These are phyloP conservation scores for Neurospora intermedia DNA, from an alignment of 495 filamentous ascomycete species.

Conservation along the genomic window DNA sequence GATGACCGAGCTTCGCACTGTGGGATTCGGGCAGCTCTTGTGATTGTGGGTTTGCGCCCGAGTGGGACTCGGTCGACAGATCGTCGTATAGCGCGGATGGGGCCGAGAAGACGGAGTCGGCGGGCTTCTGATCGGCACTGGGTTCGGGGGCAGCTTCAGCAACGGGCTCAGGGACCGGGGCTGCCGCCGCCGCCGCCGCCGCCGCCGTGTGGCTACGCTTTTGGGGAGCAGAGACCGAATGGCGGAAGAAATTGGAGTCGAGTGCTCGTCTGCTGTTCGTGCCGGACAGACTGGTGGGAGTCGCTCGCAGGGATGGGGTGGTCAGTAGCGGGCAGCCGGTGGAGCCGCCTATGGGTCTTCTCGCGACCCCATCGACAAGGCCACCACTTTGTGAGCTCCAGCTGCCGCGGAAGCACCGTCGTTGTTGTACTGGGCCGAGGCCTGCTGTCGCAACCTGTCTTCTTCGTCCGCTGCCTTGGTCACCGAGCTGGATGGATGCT, in stretches of 20 bases:
- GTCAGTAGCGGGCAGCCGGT: slow-evolving; percentile 5
- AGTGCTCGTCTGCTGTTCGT: neutral
- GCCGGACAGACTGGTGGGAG: neutral
- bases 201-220: slow-evolving; percentile 11
- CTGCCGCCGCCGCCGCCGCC: slow-evolving; percentile 1
- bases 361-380: neutral
- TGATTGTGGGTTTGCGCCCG: neutral
- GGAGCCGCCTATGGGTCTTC: neutral
- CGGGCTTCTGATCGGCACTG: neutral
- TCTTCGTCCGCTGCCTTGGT: neutral
- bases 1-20: neutral
- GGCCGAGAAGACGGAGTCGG: neutral
- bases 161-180: neutral
- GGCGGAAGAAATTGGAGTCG: slow-evolving; percentile 10
- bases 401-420: neutral
- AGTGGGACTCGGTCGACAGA: neutral
- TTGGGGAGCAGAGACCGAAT: slow-evolving; percentile 4
- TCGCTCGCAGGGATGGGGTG: slow-evolving; percentile 2
- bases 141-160: neutral
- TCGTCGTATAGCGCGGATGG: neutral
- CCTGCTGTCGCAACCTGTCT: neutral
- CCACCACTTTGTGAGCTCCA: neutral
- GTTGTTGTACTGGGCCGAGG: neutral
- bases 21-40: neutral
- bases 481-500: neutral